These are phyloP conservation scores for Somion occarium DNA, from an alignment of 1,284 basidiomycete species.

Conservation along the genomic window DNA sequence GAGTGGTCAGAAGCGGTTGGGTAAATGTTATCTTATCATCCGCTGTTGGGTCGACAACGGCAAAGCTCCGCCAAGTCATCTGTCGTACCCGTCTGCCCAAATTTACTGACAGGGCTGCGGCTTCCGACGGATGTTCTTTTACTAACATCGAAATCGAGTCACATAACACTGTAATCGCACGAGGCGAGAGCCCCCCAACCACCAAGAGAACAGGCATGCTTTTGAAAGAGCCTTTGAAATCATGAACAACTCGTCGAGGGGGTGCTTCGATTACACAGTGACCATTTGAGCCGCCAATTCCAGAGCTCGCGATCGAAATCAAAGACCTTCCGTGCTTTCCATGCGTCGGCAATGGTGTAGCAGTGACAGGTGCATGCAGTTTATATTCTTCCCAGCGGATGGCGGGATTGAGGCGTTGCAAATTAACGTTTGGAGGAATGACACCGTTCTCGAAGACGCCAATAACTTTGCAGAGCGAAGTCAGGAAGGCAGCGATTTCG, in stretches of 20 bases:
- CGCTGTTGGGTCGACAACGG: constrained; percentile 5
- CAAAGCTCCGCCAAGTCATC: constrained; percentile 31
- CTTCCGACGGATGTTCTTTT: background rate
- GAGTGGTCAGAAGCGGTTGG: constrained; percentile 22
- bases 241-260: constrained; percentile 16
- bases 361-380: constrained; percentile 17
- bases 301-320: constrained; percentile 34
- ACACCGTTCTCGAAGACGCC: constrained; percentile 28
- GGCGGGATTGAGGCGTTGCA: constrained; percentile 27
- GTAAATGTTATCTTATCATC: constrained; percentile 13
- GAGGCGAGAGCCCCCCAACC: constrained; percentile 32
- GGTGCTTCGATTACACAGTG: constrained; percentile 32
- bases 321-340: constrained; percentile 16
- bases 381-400: constrained; percentile 31
- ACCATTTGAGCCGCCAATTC: constrained; percentile 36
- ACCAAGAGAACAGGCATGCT: constrained; percentile 23
- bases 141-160: background rate
- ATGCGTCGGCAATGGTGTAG: constrained; percentile 15
- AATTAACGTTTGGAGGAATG: constrained; percentile 35
- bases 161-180: constrained; percentile 7
- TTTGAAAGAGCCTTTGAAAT: background rate
- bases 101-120: background rate
- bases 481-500: constrained; percentile 38
- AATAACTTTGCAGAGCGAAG: constrained; percentile 35
- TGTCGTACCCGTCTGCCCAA: constrained; percentile 26